phyloP scores from a whole-genome alignment of 148 eudicot species.

The Gaultheria prostrata region DNA sequence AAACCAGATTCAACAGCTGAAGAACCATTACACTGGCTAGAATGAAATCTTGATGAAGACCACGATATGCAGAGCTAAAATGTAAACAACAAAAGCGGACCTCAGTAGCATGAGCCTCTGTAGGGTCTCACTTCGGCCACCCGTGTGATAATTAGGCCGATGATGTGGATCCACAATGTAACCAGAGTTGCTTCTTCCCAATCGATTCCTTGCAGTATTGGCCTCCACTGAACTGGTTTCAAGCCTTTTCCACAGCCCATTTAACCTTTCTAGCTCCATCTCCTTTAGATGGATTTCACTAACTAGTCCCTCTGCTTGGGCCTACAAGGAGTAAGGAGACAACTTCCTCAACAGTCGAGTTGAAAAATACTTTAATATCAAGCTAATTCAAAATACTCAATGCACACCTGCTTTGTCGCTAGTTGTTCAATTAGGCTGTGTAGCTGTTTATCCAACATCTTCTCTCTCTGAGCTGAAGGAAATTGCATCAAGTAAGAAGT shows the following conservation, averaged over 20 bases:
- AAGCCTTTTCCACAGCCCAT: constrained; percentile 59
- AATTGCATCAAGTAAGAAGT: constrained; percentile 13
- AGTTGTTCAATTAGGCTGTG: constrained; percentile 93
- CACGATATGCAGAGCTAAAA: constrained; percentile 71
- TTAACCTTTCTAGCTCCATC: constrained; percentile 77
- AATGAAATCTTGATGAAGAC: constrained; percentile 88
- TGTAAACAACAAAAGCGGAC: constrained; percentile 86
- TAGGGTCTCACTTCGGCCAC: constrained; percentile 55
- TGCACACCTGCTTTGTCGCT: constrained; percentile 76
- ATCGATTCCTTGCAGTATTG: constrained; percentile 66
- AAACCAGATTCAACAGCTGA: constrained; percentile 14
- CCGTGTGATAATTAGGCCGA: constrained; percentile 52
- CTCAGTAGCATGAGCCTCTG: constrained; percentile 78
- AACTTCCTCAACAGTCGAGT: not conserved
- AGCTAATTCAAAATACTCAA: not conserved
- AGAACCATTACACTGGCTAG: constrained; percentile 24
- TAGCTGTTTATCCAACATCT: constrained; percentile 87
- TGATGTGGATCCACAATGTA: constrained; percentile 45
- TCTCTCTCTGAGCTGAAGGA: constrained; percentile 86
- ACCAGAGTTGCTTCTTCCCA: constrained; percentile 55
- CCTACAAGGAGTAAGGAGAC: constrained; percentile 32
- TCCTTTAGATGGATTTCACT: constrained; percentile 80
- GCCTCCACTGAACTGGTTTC: constrained; percentile 50
- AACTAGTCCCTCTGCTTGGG: constrained; percentile 85
- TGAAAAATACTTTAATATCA: not conserved